phyloP scores from a whole-genome alignment of 1,284 basidiomycete genomes.

The Austroboletus novae-zelandiae region DNA sequence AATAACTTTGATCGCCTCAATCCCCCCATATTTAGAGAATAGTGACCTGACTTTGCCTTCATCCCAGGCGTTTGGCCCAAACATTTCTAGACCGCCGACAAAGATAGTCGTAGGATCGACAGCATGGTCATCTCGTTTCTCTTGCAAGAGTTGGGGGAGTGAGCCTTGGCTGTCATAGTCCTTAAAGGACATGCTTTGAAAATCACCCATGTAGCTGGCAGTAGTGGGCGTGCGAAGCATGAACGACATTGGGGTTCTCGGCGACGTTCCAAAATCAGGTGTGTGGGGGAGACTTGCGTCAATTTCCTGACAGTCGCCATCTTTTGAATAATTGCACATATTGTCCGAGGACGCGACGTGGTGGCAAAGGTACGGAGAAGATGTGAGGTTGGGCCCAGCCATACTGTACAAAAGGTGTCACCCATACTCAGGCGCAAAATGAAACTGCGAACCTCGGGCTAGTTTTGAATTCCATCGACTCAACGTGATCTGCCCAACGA shows the following conservation, averaged over 20 bases:
- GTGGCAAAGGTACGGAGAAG: constrained; percentile 15
- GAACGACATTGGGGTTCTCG: constrained; percentile 45
- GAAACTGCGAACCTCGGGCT: constrained; percentile 14
- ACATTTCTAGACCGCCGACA: constrained; percentile 69
- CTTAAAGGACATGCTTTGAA: constrained; percentile 30
- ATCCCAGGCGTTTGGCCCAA: constrained; percentile 62
- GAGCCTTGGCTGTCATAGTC: constrained; percentile 20
- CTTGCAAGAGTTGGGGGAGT: constrained; percentile 11
- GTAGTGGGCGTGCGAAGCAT: constrained; percentile 47
- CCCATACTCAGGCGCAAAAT: background rate
- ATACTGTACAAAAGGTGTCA: constrained; percentile 15
- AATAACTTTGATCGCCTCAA: constrained; percentile 62
- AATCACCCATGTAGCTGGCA: constrained; percentile 32
- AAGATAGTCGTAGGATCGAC: constrained; percentile 69
- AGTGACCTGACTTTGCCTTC: constrained; percentile 55
- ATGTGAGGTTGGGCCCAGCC: constrained; percentile 4
- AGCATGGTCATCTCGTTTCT: constrained; percentile 32
- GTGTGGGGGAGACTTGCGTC: constrained; percentile 42
- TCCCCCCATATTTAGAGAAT: constrained; percentile 61
- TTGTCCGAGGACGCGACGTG: constrained; percentile 12
- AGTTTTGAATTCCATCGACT: constrained; percentile 11
- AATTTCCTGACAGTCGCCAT: constrained; percentile 32
- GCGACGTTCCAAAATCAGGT: constrained; percentile 46
- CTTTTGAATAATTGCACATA: constrained; percentile 7
- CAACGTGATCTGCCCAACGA: constrained; percentile 21